Conservation (phyloP, 768 basidiomycete species). For the Russula abietina region DNA sequence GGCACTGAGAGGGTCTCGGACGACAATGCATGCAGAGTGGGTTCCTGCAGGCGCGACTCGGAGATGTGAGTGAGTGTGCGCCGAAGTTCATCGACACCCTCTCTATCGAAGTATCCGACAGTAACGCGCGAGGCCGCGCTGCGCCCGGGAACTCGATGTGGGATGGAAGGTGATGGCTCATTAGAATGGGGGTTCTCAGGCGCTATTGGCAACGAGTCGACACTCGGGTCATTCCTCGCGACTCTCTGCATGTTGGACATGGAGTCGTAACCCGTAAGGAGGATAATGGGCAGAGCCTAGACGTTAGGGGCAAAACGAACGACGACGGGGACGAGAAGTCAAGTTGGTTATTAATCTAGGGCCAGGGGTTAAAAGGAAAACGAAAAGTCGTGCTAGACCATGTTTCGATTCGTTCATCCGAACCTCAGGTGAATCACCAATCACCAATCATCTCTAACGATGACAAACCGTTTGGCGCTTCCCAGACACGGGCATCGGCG, state of each 20-base stretch:
- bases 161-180: not conserved
- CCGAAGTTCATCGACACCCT: constrained; percentile 40
- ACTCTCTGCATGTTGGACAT: constrained; percentile 12
- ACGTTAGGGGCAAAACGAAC: not conserved
- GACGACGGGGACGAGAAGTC: not conserved
- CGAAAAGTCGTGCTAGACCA: not conserved
- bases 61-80: constrained; percentile 32
- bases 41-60: not conserved
- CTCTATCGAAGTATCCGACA: constrained; percentile 49
- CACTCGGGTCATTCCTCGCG: not conserved
- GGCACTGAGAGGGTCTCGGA: constrained; percentile 25
- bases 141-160: not conserved
- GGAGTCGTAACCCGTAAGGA: no score
- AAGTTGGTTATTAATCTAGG: not conserved
- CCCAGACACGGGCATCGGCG: no score
- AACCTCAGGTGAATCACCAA: not conserved
- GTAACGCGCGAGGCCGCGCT: constrained; percentile 30
- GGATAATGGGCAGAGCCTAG: not conserved
- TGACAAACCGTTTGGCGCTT: not conserved
- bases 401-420: no score
- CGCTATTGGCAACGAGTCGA: constrained; percentile 9
- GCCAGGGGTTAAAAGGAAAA: not conserved
- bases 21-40: constrained; percentile 7
- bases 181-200: not conserved
- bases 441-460: not conserved